A percentile compares a stretch with the other conserved stretches of the same genome.
Evolutionary conservation across 2,329 filamentous ascomycete species (phyloP).

Genomic region (Penicillium capsulatum): DNA sequence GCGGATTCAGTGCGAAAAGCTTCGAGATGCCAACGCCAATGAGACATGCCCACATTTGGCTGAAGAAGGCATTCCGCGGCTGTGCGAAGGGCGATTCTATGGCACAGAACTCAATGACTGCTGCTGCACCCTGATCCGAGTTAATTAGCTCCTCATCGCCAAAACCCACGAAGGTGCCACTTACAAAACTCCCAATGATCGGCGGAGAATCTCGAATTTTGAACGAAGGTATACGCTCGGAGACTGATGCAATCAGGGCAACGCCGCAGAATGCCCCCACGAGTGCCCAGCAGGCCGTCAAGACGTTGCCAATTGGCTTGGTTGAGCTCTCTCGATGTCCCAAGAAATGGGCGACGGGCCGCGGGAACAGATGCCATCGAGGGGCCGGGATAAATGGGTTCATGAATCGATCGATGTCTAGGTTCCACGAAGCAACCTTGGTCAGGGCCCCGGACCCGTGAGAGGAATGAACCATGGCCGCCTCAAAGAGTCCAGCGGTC

Average conservation of each 20-base stretch:
- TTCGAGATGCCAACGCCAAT: constrained; percentile 61
- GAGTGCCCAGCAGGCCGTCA: constrained; percentile 59
- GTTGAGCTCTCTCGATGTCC: constrained; percentile 52
- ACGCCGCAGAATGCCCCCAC: constrained; percentile 62
- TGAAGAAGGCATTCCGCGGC: constrained; percentile 64
- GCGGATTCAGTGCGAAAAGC: constrained; percentile 55
- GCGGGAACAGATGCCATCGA: constrained; percentile 61
- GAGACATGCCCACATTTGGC: constrained; percentile 61
- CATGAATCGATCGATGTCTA: constrained; percentile 73
- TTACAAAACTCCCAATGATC: constrained; percentile 66
- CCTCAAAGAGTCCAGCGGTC: neutral
- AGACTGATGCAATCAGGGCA: constrained; percentile 56
- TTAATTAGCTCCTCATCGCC: constrained; percentile 1
- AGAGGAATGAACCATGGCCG: constrained; percentile 7
- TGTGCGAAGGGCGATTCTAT: constrained; percentile 70
- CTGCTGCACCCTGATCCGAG: constrained; percentile 61
- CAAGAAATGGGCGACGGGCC: constrained; percentile 63
- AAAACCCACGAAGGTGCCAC: neutral
- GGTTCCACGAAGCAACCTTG: constrained; percentile 43
- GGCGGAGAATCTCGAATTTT: constrained; percentile 52
- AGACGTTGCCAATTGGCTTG: constrained; percentile 52
- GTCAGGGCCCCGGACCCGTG: constrained; percentile 12
- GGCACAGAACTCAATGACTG: constrained; percentile 69
- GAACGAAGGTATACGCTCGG: constrained; percentile 53
- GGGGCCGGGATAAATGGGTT: constrained; percentile 67